A percentile compares a stretch with the other conserved stretches of the same genome.
These are phyloP conservation scores for Helotiales sp. DNA, from an alignment of 2,329 filamentous ascomycete genomes.

Conservation along the genomic window DNA sequence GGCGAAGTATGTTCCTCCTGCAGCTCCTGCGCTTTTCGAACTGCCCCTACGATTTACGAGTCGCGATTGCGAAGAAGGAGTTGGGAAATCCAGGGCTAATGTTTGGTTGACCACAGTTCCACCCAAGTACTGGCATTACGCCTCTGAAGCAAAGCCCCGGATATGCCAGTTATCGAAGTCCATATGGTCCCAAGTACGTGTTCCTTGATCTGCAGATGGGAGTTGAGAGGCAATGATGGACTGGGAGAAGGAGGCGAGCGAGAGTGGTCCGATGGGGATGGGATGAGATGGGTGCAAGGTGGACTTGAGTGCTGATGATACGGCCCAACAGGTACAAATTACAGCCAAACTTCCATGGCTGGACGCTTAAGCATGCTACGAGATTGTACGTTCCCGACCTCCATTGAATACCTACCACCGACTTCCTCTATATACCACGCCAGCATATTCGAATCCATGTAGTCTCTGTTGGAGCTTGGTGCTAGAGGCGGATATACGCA, in stretches of 20 bases:
- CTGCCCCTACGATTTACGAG: neutral
- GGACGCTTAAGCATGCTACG: slow-evolving; percentile 53
- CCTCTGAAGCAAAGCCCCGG: slow-evolving; percentile 17
- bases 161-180: slow-evolving; percentile 59
- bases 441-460: neutral
- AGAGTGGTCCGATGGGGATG: neutral
- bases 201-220: neutral
- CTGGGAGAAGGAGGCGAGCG: neutral
- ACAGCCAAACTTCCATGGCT: slow-evolving; percentile 60
- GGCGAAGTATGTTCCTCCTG: slow-evolving; percentile 22
- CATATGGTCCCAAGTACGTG: slow-evolving; percentile 70
- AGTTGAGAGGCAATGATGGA: neutral
- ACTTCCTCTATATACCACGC: no score
- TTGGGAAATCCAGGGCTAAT: neutral
- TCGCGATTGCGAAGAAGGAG: neutral
- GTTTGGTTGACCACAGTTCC: slow-evolving; percentile 23
- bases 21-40: slow-evolving; percentile 23
- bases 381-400: slow-evolving; percentile 52
- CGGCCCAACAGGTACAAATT: slow-evolving; percentile 57
- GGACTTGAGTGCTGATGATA: slow-evolving; percentile 21
- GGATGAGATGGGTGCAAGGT: neutral
- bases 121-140: slow-evolving; percentile 31
- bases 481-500: neutral
- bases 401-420: neutral
- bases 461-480: neutral